phyloP scores from a whole-genome alignment of 106 monocot genomes.

The Ottelia alismoides region DNA sequence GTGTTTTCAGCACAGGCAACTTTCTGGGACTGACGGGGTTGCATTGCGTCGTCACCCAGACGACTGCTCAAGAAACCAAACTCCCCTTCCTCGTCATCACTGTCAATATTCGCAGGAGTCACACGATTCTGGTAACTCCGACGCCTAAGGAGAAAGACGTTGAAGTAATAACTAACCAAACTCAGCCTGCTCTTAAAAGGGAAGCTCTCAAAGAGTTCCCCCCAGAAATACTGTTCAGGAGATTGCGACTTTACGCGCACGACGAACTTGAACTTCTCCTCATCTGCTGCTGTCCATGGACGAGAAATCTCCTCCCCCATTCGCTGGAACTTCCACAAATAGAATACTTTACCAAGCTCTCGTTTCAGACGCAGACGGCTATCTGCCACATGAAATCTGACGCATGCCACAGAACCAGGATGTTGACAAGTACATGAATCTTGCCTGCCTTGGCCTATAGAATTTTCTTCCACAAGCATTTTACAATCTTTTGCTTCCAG shows the following conservation, averaged over 20 bases:
- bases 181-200: conserved; percentile 26
- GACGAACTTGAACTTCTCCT: conserved; percentile 44
- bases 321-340: conserved; percentile 46
- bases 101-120: conserved; percentile 47
- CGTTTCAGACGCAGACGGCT: conserved; percentile 43
- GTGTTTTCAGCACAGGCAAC: conserved; percentile 41
- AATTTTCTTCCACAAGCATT: background rate
- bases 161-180: conserved; percentile 86
- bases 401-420: conserved; percentile 53
- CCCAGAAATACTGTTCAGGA: conserved; percentile 35
- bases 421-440: conserved; percentile 30
- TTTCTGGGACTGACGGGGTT: conserved; percentile 1
- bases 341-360: conserved; percentile 56
- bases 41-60: conserved; percentile 29
- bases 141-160: conserved; percentile 60
- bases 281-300: conserved; percentile 73
- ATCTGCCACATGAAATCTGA: conserved; percentile 81
- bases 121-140: conserved; percentile 73
- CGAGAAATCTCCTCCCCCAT: conserved; percentile 96
- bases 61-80: conserved; percentile 36
- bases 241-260: conserved; percentile 18
- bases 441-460: conserved; percentile 44
- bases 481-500: conserved; percentile 15
- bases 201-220: conserved; percentile 28
- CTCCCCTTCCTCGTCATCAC: conserved; percentile 73